A percentile compares a stretch with the other conserved stretches of the same genome.
Evolutionary conservation across 2,329 filamentous ascomycete species (phyloP).

Genomic region (Colletotrichum aenigma): DNA sequence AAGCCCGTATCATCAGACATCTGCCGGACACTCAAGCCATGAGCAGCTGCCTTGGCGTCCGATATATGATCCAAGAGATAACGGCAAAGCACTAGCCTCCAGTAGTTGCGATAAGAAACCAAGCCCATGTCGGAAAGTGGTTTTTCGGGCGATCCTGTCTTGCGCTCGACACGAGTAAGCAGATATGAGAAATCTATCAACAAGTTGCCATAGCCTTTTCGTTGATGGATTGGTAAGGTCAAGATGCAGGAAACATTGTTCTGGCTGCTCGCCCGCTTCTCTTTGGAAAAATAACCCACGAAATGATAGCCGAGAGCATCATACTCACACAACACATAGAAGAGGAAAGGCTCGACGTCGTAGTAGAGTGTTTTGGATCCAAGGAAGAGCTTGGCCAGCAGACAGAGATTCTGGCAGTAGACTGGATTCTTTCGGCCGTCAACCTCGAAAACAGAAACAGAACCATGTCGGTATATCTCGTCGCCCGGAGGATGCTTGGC

Average conservation of each 20-base stretch:
- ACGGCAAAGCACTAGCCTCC: constrained; percentile 86
- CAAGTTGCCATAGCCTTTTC: constrained; percentile 95
- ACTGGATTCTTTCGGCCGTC: constrained; percentile 96
- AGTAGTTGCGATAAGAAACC: constrained; percentile 97
- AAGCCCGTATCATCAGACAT: constrained; percentile 92
- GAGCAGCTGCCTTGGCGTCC: constrained; percentile 33
- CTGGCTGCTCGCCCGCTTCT: constrained; percentile 90
- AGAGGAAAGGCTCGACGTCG: constrained; percentile 95
- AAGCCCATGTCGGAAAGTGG: constrained; percentile 97
- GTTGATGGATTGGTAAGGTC: constrained; percentile 93
- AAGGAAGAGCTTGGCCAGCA: constrained; percentile 95
- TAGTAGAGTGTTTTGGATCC: constrained; percentile 98
- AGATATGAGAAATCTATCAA: constrained; percentile 99
- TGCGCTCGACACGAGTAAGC: constrained; percentile 88
- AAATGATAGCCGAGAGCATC: constrained; percentile 93
- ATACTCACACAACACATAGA: constrained; percentile 96
- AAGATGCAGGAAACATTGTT: constrained; percentile 99
- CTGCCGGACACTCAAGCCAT: constrained; percentile 62
- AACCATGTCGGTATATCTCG: constrained; percentile 92
- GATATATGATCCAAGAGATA: constrained; percentile 70
- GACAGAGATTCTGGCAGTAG: constrained; percentile 98
- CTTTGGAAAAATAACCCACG: constrained; percentile 99
- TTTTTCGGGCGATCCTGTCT: constrained; percentile 96
- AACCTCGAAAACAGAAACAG: constrained; percentile 95
- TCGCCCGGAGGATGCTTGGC: constrained; percentile 97